Base-by-base conservation (phyloP, 352 stramenopile genomes). In the Phytophthora chlamydospora region DNA sequence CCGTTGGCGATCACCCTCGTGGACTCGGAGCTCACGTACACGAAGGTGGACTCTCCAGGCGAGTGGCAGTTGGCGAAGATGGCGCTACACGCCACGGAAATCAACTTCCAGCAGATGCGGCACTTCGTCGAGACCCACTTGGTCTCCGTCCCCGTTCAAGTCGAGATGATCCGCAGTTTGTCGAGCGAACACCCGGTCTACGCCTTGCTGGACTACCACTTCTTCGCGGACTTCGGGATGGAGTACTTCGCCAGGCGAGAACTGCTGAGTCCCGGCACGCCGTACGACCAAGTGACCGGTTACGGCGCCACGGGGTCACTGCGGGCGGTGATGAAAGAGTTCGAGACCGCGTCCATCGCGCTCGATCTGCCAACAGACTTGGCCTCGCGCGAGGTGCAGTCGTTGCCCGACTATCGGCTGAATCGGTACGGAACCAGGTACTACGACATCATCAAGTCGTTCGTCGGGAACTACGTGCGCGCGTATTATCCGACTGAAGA, bases 11-110 rank as follows among this genome's bases (percentile, higher is more conserved):
- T 80, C 53, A 57, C 60, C n/a, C 36, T 73, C 4, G 45, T 71
- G 10, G 50, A 75, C 9, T 57, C 59, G 0, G 29, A 49, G 1
- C 27, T 76, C 13, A 68, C 65, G 19, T 73, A 69, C 52, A 75
- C 67, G 12, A 66, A 66, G 33, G 24, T 32, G 6, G 67, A 76
- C 52, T 61, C 63, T 19, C 29, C 36, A 13, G 58, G 41, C 0
- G 67, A 80, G 21, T 80, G 71, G 71, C 66, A 62, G 31, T 31
- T 80, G 16, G 71, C 71, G 24, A 80, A 80, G 53, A 76, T 76
- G 67, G 71, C 71, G 14, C 43, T 80, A 14, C 57, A 80, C 43
- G 68, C 67, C 0, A 68, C 63, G 3, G 67, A 76, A 47, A 36
- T 70, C 24, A 75, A 72, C 31, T 68, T 72, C 59, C 67, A 73